Conservation (phyloP, 129 eudicot species). For the Flaveria bidentis region DNA sequence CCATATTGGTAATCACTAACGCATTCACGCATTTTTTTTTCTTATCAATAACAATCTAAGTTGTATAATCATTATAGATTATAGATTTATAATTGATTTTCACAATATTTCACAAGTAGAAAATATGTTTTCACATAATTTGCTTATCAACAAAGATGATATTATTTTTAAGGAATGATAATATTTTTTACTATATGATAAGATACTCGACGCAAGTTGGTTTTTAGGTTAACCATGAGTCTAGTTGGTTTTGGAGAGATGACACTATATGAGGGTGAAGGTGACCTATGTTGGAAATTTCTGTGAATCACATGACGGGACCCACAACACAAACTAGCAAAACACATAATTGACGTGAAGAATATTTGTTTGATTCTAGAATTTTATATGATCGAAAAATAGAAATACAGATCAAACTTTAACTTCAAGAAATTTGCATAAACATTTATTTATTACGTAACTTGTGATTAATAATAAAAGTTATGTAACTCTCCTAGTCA, state of each 20-base stretch:
- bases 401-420: no score
- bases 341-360: constrained; percentile 11
- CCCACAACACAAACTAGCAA: constrained; percentile 4
- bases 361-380: constrained; percentile 17
- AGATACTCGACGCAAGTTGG: neutral
- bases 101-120: no score
- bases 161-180: no score
- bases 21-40: neutral
- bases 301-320: constrained; percentile 5
- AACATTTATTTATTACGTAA: no score
- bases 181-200: neutral
- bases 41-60: neutral
- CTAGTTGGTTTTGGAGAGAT: constrained; percentile 1
- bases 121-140: no score
- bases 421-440: no score
- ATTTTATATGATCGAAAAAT: neutral
- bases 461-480: no score
- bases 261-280: neutral
- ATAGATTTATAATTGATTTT: no score
- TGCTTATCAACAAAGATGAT: no score
- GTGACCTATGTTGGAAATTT: neutral
- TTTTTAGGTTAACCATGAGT: neutral
- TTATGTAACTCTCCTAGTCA: no score
- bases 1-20: neutral
- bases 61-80: no score